These are phyloP conservation scores for Xylaria intraflava DNA, from an alignment of 495 filamentous ascomycete genomes.

Conservation along the genomic window DNA sequence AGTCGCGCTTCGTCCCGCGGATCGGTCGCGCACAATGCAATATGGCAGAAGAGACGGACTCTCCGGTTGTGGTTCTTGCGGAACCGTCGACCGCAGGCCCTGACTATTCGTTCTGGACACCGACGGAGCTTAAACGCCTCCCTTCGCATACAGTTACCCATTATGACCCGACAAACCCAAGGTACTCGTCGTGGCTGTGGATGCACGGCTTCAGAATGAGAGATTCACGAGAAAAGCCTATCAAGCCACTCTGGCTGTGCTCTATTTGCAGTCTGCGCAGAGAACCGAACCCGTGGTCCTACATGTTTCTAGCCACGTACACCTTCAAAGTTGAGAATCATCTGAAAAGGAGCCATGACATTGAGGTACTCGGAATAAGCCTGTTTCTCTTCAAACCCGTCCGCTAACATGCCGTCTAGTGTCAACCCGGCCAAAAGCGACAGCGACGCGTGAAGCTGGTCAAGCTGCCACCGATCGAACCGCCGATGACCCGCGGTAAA, in stretches of 20 bases:
- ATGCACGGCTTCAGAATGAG: background rate
- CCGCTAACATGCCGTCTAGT: too few species aligned
- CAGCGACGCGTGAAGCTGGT: too few species aligned
- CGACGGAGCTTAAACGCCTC: background rate
- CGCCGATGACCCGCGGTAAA: background rate
- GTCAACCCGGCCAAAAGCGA: too few species aligned
- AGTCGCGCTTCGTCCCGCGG: background rate
- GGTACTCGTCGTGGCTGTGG: too few species aligned
- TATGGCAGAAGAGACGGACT: background rate
- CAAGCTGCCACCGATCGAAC: background rate
- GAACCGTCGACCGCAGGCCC: background rate
- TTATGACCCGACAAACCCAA: too few species aligned
- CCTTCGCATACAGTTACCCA: too few species aligned
- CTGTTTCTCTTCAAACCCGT: too few species aligned
- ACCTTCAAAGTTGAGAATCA: background rate
- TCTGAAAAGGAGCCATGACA: background rate
- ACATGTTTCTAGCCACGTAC: background rate
- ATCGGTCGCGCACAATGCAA: background rate
- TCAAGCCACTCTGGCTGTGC: background rate
- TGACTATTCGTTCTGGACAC: background rate
- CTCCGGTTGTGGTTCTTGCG: background rate
- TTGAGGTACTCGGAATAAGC: background rate
- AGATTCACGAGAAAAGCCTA: background rate
- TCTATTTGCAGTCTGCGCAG: background rate
- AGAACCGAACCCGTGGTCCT: background rate